Conservation (phyloP, 352 stramenopile species). For the Phytophthora meadii region DNA sequence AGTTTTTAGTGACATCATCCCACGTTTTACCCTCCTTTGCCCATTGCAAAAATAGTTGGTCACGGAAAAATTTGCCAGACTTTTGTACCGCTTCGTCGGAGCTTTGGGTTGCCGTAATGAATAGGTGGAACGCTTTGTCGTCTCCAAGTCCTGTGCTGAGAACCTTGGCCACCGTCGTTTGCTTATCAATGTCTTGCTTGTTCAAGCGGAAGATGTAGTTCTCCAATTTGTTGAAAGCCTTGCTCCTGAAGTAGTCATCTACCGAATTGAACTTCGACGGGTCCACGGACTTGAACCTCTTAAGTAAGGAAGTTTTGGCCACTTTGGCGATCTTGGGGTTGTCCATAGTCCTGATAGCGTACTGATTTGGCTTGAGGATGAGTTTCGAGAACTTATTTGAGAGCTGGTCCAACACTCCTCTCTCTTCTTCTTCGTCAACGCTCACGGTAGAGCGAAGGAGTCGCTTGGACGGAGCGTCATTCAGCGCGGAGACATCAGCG, state of each 20-base stretch:
- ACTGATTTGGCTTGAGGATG: no score
- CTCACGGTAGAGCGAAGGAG: background rate
- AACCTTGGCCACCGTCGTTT: conserved; percentile 1
- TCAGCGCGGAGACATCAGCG: background rate
- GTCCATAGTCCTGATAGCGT: no score
- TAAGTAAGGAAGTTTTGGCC: background rate
- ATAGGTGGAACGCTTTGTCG: no score
- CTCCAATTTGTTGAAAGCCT: background rate
- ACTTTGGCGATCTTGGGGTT: background rate
- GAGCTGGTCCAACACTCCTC: no score
- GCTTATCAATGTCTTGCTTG: background rate
- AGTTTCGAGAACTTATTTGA: no score
- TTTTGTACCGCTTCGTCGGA: background rate
- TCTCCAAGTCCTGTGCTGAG: background rate
- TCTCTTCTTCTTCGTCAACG: conserved; percentile 3
- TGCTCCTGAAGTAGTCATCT: background rate
- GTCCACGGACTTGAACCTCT: background rate
- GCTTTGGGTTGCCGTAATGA: no score
- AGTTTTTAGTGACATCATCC: no score
- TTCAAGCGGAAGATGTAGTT: background rate
- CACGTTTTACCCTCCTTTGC: no score
- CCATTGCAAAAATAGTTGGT: background rate
- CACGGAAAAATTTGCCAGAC: background rate
- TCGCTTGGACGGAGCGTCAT: background rate
- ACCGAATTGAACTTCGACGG: background rate